phyloP scores from a whole-genome alignment of 176 grass and related monocot genomes.

The Zea luxurians region DNA sequence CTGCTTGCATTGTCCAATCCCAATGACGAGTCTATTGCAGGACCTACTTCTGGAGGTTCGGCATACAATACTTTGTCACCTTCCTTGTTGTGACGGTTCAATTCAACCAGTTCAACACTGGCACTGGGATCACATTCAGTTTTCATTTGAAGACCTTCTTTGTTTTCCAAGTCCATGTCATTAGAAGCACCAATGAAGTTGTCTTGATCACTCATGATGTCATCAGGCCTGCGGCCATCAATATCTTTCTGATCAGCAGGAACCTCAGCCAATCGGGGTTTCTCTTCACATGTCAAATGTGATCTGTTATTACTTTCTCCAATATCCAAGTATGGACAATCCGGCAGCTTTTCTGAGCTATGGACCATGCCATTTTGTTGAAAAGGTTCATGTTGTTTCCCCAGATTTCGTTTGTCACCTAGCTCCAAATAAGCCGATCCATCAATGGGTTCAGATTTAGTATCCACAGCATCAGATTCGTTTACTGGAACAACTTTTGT shows the following conservation, averaged over 20 bases:
- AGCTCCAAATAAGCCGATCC: conserved; percentile 28
- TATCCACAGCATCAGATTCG: conserved; percentile 27
- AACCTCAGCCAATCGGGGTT: background rate
- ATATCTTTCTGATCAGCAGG: conserved; percentile 34
- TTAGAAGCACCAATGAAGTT: conserved; percentile 75
- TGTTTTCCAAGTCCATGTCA: conserved; percentile 53
- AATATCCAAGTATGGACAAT: conserved; percentile 18
- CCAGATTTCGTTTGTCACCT: conserved; percentile 35
- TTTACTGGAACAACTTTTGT: conserved; percentile 53
- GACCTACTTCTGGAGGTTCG: conserved; percentile 42
- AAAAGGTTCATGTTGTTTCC: conserved; percentile 30
- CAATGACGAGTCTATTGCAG: conserved; percentile 27
- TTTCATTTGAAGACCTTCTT: conserved; percentile 49
- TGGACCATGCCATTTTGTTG: conserved; percentile 49
- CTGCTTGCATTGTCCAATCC: conserved; percentile 29
- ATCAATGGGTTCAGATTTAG: conserved; percentile 34
- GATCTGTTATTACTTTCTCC: conserved; percentile 18
- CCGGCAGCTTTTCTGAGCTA: conserved; percentile 44
- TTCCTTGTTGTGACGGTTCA: conserved; percentile 42
- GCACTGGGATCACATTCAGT: conserved; percentile 28
- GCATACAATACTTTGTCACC: conserved; percentile 14
- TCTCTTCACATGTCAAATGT: conserved; percentile 19
- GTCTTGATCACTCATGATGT: conserved; percentile 69
- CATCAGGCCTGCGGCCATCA: conserved; percentile 46
- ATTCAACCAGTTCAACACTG: conserved; percentile 32